Base-by-base conservation (phyloP, 2,329 filamentous ascomycete genomes). In the Aspergillus sp. region DNA sequence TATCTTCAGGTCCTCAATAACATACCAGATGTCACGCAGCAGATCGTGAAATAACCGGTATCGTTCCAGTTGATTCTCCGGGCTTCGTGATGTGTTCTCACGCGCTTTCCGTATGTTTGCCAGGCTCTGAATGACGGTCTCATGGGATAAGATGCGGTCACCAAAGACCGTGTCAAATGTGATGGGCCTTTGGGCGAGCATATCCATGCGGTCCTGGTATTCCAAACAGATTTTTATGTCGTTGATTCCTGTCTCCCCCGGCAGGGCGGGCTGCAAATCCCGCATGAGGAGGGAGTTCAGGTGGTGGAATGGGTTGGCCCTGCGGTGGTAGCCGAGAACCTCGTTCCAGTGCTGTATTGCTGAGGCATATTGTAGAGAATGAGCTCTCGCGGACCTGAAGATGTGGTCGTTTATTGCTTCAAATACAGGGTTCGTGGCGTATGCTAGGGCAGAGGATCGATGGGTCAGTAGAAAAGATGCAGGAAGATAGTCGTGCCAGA, bases 401-500 rank as follows among this genome's bases (percentile, higher is more conserved):
- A 42, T 16, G 16, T 42, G 36, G 16, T 6, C 11, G 20, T 56
- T 58, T 5, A 67, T 56, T 3, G 6, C 24, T 10, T 49, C n/a
- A 14, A 65, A 49, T 22, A 56, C 46, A 20, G 54, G n/a, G 16
- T 56, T 52, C 20, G 51, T 52, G 9, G 57, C n/a, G 45, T 63
- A 61, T 7, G 60, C 58, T 29, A 69, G 24, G n/a, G 61, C 59
- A 42, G 49, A 63, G n/a, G 16, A 18, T 6, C 63, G 60, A n/a
- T 65, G 61, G 4, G 39, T 49, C 3, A 18, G 6, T 16, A 69
- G 59, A 47, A 61, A 69, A 7, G 55, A 54, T 20, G 50, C 58
- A 1, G 64, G 61, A 12, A 68, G 55, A 46, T 69, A 64, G 3
- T 24, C n/a, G 9, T 5, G 20, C 65, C 65, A 67, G 1, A 7